A percentile compares a stretch with the other conserved stretches of the same genome.
Evolutionary conservation across 768 basidiomycete species (phyloP).

Genomic region (Phylloporus sp.): DNA sequence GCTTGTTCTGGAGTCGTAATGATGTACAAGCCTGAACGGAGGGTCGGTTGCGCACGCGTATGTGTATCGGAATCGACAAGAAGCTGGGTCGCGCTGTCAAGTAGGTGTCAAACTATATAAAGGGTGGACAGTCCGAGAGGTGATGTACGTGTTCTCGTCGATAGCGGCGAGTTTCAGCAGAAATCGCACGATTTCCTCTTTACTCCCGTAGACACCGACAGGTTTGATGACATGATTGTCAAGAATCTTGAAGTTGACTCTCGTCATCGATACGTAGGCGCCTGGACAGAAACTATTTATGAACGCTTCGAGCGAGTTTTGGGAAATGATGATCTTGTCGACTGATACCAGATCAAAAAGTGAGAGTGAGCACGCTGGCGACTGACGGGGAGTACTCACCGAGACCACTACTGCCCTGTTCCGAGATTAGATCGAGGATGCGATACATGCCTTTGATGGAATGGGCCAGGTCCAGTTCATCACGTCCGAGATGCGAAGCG

Average conservation of each 20-base stretch:
- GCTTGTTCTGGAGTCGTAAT: conserved; percentile 4
- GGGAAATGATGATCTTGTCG: conserved; percentile 59
- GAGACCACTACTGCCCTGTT: conserved; percentile 46
- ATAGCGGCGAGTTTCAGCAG: conserved; percentile 35
- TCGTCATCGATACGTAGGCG: conserved; percentile 49
- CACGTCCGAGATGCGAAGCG: neutral
- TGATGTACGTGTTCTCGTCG: conserved; percentile 37
- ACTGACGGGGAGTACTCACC: conserved; percentile 31
- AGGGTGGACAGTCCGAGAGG: neutral
- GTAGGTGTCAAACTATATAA: neutral
- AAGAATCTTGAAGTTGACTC: conserved; percentile 50
- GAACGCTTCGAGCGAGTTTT: conserved; percentile 44
- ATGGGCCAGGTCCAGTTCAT: conserved; percentile 19
- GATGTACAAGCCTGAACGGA: conserved; percentile 23
- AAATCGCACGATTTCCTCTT: conserved; percentile 44
- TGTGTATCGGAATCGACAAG: conserved; percentile 8
- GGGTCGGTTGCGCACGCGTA: conserved; percentile 5
- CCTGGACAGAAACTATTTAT: conserved; percentile 46
- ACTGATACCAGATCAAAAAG: conserved; percentile 33
- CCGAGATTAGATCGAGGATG: conserved; percentile 49
- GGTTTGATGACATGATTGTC: conserved; percentile 45
- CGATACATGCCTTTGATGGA: conserved; percentile 47
- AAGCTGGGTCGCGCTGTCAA: conserved; percentile 12
- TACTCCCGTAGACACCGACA: conserved; percentile 55
- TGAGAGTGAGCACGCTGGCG: neutral